Conservation (phyloP, 306 rosid species). For the Cicer arietinum region DNA sequence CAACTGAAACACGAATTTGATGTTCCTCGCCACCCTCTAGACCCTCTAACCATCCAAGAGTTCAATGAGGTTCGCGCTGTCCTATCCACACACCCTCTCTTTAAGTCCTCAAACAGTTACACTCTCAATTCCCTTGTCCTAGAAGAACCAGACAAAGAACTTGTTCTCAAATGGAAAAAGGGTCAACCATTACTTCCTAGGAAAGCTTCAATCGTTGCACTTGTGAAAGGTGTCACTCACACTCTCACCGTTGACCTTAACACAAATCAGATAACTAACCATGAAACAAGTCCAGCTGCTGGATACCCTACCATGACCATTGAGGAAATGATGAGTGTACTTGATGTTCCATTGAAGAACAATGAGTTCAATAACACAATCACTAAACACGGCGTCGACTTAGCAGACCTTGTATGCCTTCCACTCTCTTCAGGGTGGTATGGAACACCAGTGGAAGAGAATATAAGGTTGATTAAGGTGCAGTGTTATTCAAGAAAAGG, state of each 20-base stretch:
- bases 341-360: slow-evolving; percentile 53
- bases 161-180: slow-evolving; percentile 60
- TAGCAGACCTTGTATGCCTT: slow-evolving; percentile 66
- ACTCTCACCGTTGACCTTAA: slow-evolving; percentile 62
- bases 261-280: slow-evolving; percentile 40
- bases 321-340: slow-evolving; percentile 65
- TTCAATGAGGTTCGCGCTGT: slow-evolving; percentile 55
- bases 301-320: slow-evolving; percentile 75
- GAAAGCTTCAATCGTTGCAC: slow-evolving; percentile 65
- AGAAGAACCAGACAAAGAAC: slow-evolving; percentile 69
- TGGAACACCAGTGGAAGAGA: slow-evolving; percentile 62
- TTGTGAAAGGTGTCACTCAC: slow-evolving; percentile 45
- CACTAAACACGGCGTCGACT: slow-evolving; percentile 60
- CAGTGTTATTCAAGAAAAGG: slow-evolving; percentile 77
- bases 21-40: slow-evolving; percentile 82
- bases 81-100: slow-evolving; percentile 60
- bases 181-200: slow-evolving; percentile 61
- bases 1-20: slow-evolving; percentile 47
- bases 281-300: slow-evolving; percentile 35
- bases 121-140: slow-evolving; percentile 65
- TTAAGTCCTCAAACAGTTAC: slow-evolving; percentile 47
- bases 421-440: slow-evolving; percentile 88
- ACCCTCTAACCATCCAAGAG: slow-evolving; percentile 78
- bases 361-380: slow-evolving; percentile 66
- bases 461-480: slow-evolving; percentile 69